These are phyloP conservation scores for Phytophthora idaei DNA, from an alignment of 352 stramenopile genomes.

Conservation along the genomic window DNA sequence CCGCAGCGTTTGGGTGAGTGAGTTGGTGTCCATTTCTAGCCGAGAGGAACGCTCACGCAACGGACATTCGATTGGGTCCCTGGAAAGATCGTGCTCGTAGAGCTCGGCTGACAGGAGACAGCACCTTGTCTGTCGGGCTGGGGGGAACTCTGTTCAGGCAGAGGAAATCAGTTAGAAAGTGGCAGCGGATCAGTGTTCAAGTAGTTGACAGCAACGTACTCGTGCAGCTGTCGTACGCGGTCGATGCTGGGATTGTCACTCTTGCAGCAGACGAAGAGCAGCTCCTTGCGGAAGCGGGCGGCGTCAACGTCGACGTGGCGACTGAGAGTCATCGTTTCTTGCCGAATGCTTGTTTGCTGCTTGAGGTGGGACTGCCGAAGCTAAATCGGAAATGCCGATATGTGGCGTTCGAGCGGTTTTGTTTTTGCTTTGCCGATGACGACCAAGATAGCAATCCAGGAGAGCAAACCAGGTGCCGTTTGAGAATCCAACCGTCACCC, in stretches of 20 bases:
- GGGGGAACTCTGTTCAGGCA: slow-evolving; percentile 48
- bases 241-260: slow-evolving; percentile 30
- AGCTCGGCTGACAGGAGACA: slow-evolving; percentile 66
- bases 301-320: slow-evolving; percentile 24
- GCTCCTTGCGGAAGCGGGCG: slow-evolving; percentile 32
- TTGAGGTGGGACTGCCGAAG: slow-evolving; percentile 14
- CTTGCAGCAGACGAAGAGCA: slow-evolving; percentile 45
- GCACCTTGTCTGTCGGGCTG: slow-evolving; percentile 69
- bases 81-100: slow-evolving; percentile 35
- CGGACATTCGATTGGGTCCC: slow-evolving; percentile 15
- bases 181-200: not conserved
- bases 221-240: slow-evolving; percentile 34
- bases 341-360: slow-evolving; percentile 7
- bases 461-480: not conserved
- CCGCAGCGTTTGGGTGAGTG: too few species aligned
- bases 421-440: slow-evolving; percentile 25
- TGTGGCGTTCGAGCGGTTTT: slow-evolving; percentile 22
- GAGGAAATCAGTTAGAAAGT: not conserved
- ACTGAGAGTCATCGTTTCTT: slow-evolving; percentile 26
- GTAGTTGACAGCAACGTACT: slow-evolving; percentile 27
- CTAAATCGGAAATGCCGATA: slow-evolving; percentile 22
- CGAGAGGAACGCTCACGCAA: slow-evolving; percentile 21
- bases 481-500: not conserved
- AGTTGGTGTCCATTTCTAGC: not conserved
- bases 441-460: slow-evolving; percentile 3